Percentiles rank a stretch among this genome's conserved stretches.
These are phyloP conservation scores for Bipolaris cookei DNA, from an alignment of 2,329 filamentous ascomycete species.

Conservation along the genomic window DNA sequence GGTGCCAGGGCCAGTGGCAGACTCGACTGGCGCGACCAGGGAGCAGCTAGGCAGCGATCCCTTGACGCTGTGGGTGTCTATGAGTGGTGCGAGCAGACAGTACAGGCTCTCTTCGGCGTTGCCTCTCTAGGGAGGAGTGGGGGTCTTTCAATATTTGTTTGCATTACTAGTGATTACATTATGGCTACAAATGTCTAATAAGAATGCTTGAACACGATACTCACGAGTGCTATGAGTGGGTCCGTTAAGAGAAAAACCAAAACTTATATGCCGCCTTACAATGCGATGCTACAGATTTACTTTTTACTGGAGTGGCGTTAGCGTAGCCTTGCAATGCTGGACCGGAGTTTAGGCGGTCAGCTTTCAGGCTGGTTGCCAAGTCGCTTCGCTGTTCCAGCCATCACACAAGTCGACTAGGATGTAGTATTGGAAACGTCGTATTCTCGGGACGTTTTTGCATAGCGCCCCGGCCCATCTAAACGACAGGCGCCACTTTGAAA, in stretches of 20 bases:
- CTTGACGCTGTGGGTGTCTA: slow-evolving; percentile 49
- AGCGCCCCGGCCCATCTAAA: neutral
- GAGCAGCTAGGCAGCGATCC: slow-evolving; percentile 61
- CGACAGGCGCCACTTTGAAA: neutral
- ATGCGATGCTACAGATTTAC: neutral
- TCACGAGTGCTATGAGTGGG: neutral
- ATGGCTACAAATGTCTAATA: slow-evolving; percentile 15
- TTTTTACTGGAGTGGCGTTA: neutral
- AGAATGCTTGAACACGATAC: neutral
- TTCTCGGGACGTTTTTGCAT: neutral
- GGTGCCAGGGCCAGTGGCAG: slow-evolving; percentile 55
- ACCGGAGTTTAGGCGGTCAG: slow-evolving; percentile 9
- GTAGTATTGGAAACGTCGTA: neutral
- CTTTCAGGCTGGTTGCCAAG: neutral
- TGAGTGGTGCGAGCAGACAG: slow-evolving; percentile 45
- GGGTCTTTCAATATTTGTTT: neutral
- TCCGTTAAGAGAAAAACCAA: neutral
- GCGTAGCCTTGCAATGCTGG: too few relatives aligned
- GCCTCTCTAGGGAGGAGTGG: slow-evolving; percentile 26
- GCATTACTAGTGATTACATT: slow-evolving; percentile 1
- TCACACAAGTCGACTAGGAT: slow-evolving; percentile 8
- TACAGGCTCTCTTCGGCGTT: slow-evolving; percentile 42
- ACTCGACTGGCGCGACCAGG: slow-evolving; percentile 53
- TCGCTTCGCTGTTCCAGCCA: slow-evolving; percentile 13
- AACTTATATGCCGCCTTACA: neutral